phyloP scores from a whole-genome alignment of 495 filamentous ascomycete genomes.

The Penicillium silybi region DNA sequence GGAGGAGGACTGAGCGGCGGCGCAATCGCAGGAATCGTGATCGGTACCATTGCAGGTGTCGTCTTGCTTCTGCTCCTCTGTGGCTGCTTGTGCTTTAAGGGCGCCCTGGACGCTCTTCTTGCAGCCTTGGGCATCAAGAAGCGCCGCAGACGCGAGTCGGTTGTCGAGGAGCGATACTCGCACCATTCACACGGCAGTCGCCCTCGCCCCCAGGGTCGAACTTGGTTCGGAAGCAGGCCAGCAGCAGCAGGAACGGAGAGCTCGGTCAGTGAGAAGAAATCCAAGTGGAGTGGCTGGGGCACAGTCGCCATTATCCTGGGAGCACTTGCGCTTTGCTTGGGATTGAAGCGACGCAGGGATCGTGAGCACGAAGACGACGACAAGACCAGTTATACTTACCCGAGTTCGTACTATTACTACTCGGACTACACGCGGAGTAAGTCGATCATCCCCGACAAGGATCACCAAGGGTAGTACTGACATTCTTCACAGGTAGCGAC shows the following conservation, averaged over 20 bases:
- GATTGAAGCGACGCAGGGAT: constrained; percentile 63
- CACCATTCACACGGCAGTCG: constrained; percentile 42
- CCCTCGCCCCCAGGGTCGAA: constrained; percentile 52
- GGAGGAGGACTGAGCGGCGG: constrained; percentile 66
- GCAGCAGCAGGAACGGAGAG: constrained; percentile 37
- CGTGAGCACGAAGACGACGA: constrained; percentile 41
- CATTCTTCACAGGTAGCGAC: constrained; percentile 37
- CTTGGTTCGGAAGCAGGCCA: constrained; percentile 66
- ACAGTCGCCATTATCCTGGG: constrained; percentile 58
- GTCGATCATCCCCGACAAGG: constrained; percentile 10
- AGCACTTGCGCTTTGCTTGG: constrained; percentile 66
- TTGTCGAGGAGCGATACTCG: constrained; percentile 67
- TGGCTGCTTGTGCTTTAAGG: constrained; percentile 67
- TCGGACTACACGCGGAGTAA: constrained; percentile 46
- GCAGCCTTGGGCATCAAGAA: constrained; percentile 62
- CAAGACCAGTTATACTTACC: constrained; percentile 42
- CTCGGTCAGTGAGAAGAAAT: constrained; percentile 49
- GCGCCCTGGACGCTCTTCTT: constrained; percentile 58
- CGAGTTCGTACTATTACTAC: constrained; percentile 45
- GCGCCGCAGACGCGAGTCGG: constrained; percentile 48
- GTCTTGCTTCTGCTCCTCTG: constrained; percentile 69
- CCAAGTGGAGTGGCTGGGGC: constrained; percentile 55
- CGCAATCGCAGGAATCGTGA: constrained; percentile 93
- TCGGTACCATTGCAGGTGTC: constrained; percentile 76
- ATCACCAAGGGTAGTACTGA: constrained; percentile 5